Evolutionary conservation across 371 early-diverging fungal genomes (phyloP).

Genomic region (Zopfochytrium polystomum): DNA sequence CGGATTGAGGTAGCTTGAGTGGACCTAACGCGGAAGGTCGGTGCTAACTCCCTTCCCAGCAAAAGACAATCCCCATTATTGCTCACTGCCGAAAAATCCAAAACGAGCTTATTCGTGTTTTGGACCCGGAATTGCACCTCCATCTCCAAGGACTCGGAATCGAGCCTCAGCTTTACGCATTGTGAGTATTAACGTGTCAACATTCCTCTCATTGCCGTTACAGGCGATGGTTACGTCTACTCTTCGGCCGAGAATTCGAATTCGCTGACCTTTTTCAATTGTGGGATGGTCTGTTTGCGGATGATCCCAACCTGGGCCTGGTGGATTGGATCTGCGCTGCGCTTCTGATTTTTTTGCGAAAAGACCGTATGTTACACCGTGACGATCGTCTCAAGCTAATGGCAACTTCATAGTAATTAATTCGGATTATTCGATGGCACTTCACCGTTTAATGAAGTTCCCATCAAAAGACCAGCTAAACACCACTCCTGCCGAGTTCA

Average conservation of each 20-base stretch:
- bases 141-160: constrained; percentile 73
- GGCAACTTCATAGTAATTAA: constrained; percentile 54
- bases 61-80: constrained; percentile 64
- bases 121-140: constrained; percentile 67
- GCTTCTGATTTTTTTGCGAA: constrained; percentile 69
- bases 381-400: neutral
- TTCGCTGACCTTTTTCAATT: constrained; percentile 66
- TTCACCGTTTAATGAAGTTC: constrained; percentile 75
- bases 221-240: constrained; percentile 88
- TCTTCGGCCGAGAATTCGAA: constrained; percentile 86
- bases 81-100: constrained; percentile 68
- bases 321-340: constrained; percentile 79
- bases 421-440: constrained; percentile 70
- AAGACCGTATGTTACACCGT: constrained; percentile 58
- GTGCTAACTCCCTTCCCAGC: too few relatives aligned
- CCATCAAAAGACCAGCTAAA: constrained; percentile 47
- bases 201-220: neutral
- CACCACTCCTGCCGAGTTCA: constrained; percentile 24
- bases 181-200: constrained; percentile 55
- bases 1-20: neutral
- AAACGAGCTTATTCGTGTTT: constrained; percentile 60
- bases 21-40: too few relatives aligned
- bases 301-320: constrained; percentile 64
- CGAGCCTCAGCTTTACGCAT: constrained; percentile 90
- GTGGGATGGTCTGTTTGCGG: constrained; percentile 89